Base-by-base conservation (phyloP, 768 basidiomycete genomes). In the Termitomyces sp. region DNA sequence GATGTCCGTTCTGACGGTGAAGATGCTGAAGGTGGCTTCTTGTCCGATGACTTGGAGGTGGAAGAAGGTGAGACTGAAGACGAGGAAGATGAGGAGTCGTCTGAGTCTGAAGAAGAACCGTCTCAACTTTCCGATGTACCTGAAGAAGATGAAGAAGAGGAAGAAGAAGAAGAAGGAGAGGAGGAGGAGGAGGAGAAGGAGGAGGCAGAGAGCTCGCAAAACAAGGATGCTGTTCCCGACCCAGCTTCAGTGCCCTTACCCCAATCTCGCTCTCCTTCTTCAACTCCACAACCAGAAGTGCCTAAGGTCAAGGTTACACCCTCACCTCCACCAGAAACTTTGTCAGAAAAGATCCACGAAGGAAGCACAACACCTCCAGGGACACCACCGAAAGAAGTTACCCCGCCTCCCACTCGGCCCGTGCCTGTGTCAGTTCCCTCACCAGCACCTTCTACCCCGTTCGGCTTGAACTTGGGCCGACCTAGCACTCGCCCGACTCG, bases 401-500 rank as follows among this genome's bases (percentile, higher is more conserved):
- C 77, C n/a, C 73, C 80, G 41, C 71, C 71, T 16, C 55, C 74
- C 11, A 64, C 71, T 33, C 66, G 60, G 47, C 52, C 63, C 35
- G 61, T 49, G 6, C 26, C 67, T 14, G 64, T 71, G 2, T 64
- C 72, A 16, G 63, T 71, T 9, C 67, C 76, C 11, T 65, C 79
- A 26, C 56, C 73, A 14, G 63, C 71, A 5, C 67, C 76, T n/a
- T 65, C 79, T 20, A 58, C 73, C n/a, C 61, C 75, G 1, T 76
- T 81, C 22, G 70, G 75, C 3, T 67, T 85, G 33, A 77, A 78
- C 24, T 67, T 80, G 18, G 82, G 84, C 20, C 76, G 87, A 40
- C 83, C 83, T 1, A 85, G 79, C 48, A 79, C 87, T 8, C 81
- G 85, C 7, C 89, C 89, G 0, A 70, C 77, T 3, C 83, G 87